Percentiles rank a stretch among this genome's conserved stretches.
Conservation (phyloP, 2,329 filamentous ascomycete species). For the Byssoonygena ceratinophila region DNA sequence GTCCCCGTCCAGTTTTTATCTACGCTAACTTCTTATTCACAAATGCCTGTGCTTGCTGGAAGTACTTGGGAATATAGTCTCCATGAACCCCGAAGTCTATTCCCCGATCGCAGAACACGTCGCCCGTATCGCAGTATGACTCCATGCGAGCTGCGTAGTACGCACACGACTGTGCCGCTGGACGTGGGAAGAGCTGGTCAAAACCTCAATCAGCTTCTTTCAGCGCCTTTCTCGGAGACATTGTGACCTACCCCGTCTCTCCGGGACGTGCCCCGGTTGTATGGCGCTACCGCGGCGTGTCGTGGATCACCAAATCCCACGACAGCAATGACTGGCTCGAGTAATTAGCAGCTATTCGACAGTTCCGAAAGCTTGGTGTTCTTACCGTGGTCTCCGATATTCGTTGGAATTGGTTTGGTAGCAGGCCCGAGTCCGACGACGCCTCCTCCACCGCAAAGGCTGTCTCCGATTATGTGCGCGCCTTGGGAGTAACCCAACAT, state of each 20-base stretch:
- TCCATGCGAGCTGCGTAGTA: constrained; percentile 6
- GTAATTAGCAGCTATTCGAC: background rate
- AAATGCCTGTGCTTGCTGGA: background rate
- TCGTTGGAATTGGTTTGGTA: background rate
- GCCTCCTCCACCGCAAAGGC: constrained; percentile 9
- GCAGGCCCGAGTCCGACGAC: constrained; percentile 1
- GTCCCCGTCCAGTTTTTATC: background rate
- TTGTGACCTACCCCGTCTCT: constrained; percentile 11
- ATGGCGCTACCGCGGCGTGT: background rate
- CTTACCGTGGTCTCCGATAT: constrained; percentile 7
- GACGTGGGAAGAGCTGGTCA: constrained; percentile 13
- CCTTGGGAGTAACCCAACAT: constrained; percentile 15
- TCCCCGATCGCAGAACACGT: constrained; percentile 13
- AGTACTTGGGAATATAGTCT: constrained; percentile 11
- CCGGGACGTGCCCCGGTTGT: constrained; percentile 9
- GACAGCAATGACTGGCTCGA: constrained; percentile 9
- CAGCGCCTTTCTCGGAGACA: background rate
- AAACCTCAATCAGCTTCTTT: background rate
- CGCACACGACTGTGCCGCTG: constrained; percentile 1
- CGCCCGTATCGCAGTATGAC: constrained; percentile 13
- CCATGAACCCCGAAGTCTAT: constrained; percentile 6
- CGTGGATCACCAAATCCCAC: constrained; percentile 13
- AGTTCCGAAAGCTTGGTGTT: background rate
- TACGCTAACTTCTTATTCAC: constrained; percentile 1
- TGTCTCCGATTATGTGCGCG: constrained; percentile 13